A percentile compares a stretch with the other conserved stretches of the same genome.
Conservation (phyloP, 148 eudicot species). For the Chenopodium album region DNA sequence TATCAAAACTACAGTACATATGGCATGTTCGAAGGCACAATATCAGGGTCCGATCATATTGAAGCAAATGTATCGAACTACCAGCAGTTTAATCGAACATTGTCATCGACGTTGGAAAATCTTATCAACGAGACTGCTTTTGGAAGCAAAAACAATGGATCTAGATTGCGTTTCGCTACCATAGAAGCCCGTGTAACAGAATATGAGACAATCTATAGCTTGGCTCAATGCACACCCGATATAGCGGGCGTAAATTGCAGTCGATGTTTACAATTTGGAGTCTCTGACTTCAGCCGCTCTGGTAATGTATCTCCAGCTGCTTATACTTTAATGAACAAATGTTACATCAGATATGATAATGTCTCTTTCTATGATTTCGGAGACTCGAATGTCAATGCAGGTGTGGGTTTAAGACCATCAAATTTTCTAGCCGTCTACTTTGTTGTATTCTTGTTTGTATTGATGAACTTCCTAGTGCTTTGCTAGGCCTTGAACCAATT, state of each 20-base stretch:
- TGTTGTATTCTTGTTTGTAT: neutral
- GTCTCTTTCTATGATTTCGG: slow-evolving; percentile 18
- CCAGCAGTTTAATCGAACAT: slow-evolving; percentile 13
- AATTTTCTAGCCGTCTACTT: neutral
- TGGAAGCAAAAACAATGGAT: neutral
- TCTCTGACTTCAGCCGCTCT: too few relatives aligned
- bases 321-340: neutral
- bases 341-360: slow-evolving; percentile 20
- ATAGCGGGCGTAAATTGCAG: slow-evolving; percentile 16
- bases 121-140: slow-evolving; percentile 12
- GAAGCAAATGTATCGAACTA: neutral
- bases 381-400: neutral
- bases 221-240: slow-evolving; percentile 26
- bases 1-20: slow-evolving; percentile 13
- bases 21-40: neutral
- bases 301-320: neutral
- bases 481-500: neutral
- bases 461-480: neutral
- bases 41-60: neutral
- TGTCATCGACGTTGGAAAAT: slow-evolving; percentile 1
- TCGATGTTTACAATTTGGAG: neutral
- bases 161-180: slow-evolving; percentile 13
- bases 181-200: neutral
- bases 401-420: neutral
- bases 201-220: slow-evolving; percentile 6